phyloP scores from a whole-genome alignment of 192 early-diverging fungal species.

The Chytriomyces sp. region DNA sequence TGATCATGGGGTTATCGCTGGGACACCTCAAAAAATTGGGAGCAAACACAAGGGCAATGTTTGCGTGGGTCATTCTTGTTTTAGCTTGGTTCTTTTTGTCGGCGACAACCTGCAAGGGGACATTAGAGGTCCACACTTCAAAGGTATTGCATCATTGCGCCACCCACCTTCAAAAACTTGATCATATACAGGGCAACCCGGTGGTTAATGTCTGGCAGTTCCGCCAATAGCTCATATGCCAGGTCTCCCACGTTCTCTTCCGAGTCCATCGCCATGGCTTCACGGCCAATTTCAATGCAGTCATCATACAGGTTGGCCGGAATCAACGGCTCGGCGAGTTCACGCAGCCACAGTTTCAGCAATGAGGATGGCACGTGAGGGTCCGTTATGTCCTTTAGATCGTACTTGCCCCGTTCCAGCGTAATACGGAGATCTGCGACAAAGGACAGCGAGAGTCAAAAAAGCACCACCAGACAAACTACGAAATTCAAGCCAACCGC shows the following conservation, averaged over 20 bases:
- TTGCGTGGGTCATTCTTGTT: slow-evolving; percentile 90
- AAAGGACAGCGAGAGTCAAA: not conserved
- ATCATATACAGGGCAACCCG: slow-evolving; percentile 78
- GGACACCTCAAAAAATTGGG: slow-evolving; percentile 93
- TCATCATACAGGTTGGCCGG: slow-evolving; percentile 73
- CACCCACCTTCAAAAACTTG: slow-evolving; percentile 72
- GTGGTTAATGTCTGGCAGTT: slow-evolving; percentile 60
- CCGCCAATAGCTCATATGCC: slow-evolving; percentile 38
- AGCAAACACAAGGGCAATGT: slow-evolving; percentile 95
- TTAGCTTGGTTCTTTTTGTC: slow-evolving; percentile 67
- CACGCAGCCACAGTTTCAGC: slow-evolving; percentile 91
- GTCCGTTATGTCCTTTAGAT: slow-evolving; percentile 70
- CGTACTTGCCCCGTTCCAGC: slow-evolving; percentile 82
- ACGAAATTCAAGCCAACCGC: slow-evolving; percentile 2
- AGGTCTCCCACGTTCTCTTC: slow-evolving; percentile 48
- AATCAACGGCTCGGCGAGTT: slow-evolving; percentile 89
- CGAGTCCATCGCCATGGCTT: slow-evolving; percentile 39
- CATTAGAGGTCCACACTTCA: not conserved
- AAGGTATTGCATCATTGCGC: not conserved
- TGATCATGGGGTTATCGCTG: slow-evolving; percentile 53
- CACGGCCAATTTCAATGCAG: slow-evolving; percentile 69
- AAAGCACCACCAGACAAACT: not conserved
- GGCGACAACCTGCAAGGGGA: slow-evolving; percentile 62
- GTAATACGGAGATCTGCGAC: slow-evolving; percentile 66
- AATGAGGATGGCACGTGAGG: slow-evolving; percentile 91